Evolutionary conservation across 148 eudicot genomes (phyloP), one percentile per base, ranked within the genome.

Genomic region (Talinum fruticosum): DNA sequence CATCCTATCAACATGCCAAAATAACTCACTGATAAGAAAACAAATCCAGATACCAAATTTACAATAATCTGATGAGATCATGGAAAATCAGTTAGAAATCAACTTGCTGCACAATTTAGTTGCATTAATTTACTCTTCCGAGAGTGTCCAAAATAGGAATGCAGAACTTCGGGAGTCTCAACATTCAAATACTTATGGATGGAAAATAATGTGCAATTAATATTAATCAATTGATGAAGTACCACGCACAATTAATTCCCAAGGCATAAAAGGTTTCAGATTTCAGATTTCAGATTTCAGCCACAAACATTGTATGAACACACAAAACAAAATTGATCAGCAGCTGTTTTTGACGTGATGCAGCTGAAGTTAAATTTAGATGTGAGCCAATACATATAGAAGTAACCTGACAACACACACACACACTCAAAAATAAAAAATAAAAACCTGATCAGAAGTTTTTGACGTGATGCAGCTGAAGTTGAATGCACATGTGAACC

Each of bases 1-100:
- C 94, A 83, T 96, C 99, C 99, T 95, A 80, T 78, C 88, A 49
- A 69, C 76, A 61, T 29, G 61, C 13, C 77, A 78, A 45, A 33
- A 33, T 35, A 45, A 26, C 30, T 44, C 36, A 69, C 14, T 70
- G 37, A 24, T 2, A 33, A 41, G 41, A 37, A 19, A 62, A 59
- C 3, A 68, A 73, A 23, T 71, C 16, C 32, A 6, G 66, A 34
- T 26, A 75, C 62, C 41, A 13, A 51, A 10, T 51, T 41, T 41
- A 41, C 14, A 6, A 10, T 8, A 41, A 41, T 41, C 8, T 41
- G 8, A 41, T 41, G 0, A 41, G 47, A 41, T 10, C 47, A 41
- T 8, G 47, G 47, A 41, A 38, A 38, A 41, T 41, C 47, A 41
- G 8, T 8, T 8, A 41, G 13, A 41, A 41, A 10, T 41, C 47